Percentiles rank a stretch among this genome's conserved stretches.
Conservation (phyloP, 305 asterid species). For the Ilex paraguariensis region DNA sequence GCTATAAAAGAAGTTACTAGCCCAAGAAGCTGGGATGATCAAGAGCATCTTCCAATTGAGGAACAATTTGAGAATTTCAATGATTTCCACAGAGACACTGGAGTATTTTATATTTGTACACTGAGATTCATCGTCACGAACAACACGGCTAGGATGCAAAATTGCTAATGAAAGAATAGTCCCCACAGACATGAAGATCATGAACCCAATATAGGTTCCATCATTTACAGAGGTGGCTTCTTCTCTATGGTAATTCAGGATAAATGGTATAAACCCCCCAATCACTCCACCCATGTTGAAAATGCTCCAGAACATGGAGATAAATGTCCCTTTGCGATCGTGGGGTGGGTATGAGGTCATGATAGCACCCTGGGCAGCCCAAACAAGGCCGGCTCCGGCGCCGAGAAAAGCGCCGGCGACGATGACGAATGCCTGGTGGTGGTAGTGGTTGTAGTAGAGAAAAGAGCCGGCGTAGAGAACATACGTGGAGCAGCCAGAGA, state of each 20-base stretch:
- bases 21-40: slow-evolving; percentile 88
- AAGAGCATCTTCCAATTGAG: slow-evolving; percentile 79
- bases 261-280: slow-evolving; percentile 86
- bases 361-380: slow-evolving; percentile 92
- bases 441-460: slow-evolving; percentile 75
- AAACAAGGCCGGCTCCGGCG: slow-evolving; percentile 81
- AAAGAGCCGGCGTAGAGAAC: slow-evolving; percentile 73
- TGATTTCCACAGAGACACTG: slow-evolving; percentile 37
- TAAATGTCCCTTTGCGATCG: slow-evolving; percentile 66
- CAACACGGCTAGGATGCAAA: slow-evolving; percentile 66
- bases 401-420: slow-evolving; percentile 86
- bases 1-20: slow-evolving; percentile 80
- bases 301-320: slow-evolving; percentile 84
- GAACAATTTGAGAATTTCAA: slow-evolving; percentile 55
- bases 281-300: slow-evolving; percentile 88
- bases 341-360: slow-evolving; percentile 96
- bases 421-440: slow-evolving; percentile 66
- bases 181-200: slow-evolving; percentile 76
- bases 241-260: slow-evolving; percentile 41
- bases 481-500: slow-evolving; percentile 76
- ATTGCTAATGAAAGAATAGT: slow-evolving; percentile 49
- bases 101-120: slow-evolving; percentile 84
- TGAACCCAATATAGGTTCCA: slow-evolving; percentile 85
- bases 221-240: slow-evolving; percentile 74
- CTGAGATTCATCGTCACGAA: slow-evolving; percentile 63